Percentiles rank a stretch among this genome's conserved stretches.
Conservation (phyloP, 202 grass and related monocot genomes). For the Carex arenaria region DNA sequence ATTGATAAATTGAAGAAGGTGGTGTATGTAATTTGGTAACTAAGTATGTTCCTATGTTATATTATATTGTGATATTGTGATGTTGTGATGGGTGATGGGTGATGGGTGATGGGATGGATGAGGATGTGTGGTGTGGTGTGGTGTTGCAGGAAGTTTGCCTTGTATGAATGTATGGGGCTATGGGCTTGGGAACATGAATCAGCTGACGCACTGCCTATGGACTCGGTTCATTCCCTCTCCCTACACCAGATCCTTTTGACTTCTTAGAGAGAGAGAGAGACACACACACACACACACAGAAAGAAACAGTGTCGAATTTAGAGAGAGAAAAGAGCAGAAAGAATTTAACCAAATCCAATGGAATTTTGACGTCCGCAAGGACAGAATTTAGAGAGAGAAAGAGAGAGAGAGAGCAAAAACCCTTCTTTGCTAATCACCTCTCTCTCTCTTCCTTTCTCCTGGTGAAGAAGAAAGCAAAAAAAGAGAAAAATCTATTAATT, state of each 20-base stretch:
- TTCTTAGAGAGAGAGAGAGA: constrained; percentile 12
- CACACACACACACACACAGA: too few species aligned
- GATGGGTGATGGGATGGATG: constrained; percentile 17
- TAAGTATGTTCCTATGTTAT: background rate
- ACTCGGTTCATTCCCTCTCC: background rate
- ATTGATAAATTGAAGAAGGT: background rate
- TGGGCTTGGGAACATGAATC: constrained; percentile 20
- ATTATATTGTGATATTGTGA: too few species aligned
- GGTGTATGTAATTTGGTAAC: background rate
- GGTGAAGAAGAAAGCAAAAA: constrained; percentile 18
- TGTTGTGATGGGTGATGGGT: constrained; percentile 4
- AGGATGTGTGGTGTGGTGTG: background rate
- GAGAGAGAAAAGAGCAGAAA: background rate
- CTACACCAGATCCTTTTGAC: constrained; percentile 32
- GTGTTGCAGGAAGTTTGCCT: constrained; percentile 15
- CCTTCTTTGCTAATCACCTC: background rate
- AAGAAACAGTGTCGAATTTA: background rate
- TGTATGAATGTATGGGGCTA: too few species aligned
- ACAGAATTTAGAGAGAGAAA: constrained; percentile 36
- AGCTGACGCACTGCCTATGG: background rate
- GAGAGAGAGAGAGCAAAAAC: background rate
- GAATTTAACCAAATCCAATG: constrained; percentile 63
- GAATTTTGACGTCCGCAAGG: constrained; percentile 96
- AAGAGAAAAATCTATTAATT: constrained; percentile 10
- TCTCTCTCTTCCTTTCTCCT: constrained; percentile 16